These are phyloP conservation scores for Fistulifera solaris DNA, from an alignment of 108 stramenopile genomes.

Conservation along the genomic window DNA sequence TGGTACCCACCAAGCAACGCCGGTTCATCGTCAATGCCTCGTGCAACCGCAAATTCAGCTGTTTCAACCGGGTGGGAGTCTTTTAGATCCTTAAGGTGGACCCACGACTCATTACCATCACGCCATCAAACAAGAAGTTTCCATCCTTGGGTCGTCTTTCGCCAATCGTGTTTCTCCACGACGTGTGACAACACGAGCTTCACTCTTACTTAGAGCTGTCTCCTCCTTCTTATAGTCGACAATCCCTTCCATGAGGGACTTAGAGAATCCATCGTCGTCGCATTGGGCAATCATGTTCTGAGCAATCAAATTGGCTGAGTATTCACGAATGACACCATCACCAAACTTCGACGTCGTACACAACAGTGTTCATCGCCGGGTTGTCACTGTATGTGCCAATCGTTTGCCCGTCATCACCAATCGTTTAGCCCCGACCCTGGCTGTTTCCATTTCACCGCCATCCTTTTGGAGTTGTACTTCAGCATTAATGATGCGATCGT, in stretches of 20 bases:
- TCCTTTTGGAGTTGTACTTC: constrained; percentile 26
- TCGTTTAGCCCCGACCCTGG: constrained; percentile 15
- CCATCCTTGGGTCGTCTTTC: constrained; percentile 26
- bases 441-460: constrained; percentile 5
- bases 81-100: constrained; percentile 13
- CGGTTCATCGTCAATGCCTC: constrained; percentile 20
- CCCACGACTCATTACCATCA: constrained; percentile 17
- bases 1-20: constrained; percentile 35
- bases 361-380: constrained; percentile 24
- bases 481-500: constrained; percentile 28
- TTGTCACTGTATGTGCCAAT: constrained; percentile 24
- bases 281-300: constrained; percentile 28
- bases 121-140: constrained; percentile 16
- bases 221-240: constrained; percentile 17
- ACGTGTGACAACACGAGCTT: constrained; percentile 3
- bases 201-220: constrained; percentile 4
- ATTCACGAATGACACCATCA: constrained; percentile 38
- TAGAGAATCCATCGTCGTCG: constrained; percentile 22
- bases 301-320: constrained; percentile 46
- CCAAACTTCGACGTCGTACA: constrained; percentile 37
- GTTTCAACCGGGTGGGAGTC: constrained; percentile 22
- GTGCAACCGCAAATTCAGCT: constrained; percentile 23
- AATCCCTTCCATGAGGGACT: constrained; percentile 9
- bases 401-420: constrained; percentile 17
- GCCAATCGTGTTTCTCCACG: not conserved